Evolutionary conservation across 495 filamentous ascomycete species (phyloP).

Genomic region (Neurospora sp.): DNA sequence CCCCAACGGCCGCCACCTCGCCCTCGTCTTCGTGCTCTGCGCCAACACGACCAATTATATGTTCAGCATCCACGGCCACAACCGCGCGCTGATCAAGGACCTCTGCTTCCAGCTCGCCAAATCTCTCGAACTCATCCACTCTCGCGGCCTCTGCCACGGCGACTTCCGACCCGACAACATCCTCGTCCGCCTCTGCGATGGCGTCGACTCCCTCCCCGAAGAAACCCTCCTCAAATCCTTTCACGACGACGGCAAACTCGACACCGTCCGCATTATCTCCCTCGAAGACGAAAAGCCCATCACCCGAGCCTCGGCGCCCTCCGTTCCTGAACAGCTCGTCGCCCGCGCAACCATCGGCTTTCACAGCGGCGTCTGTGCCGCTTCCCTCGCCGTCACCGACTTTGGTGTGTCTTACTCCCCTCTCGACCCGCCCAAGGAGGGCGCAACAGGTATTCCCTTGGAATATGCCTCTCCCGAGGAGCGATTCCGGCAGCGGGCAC

Average conservation of each 20-base stretch:
- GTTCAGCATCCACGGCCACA: not conserved
- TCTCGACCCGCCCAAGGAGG: not conserved
- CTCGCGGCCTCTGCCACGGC: conserved; percentile 17
- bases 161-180: conserved; percentile 19
- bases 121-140: conserved; percentile 13
- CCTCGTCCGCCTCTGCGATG: conserved; percentile 11
- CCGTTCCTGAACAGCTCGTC: conserved; percentile 17
- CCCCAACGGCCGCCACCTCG: conserved; percentile 30
- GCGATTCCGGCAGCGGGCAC: not conserved
- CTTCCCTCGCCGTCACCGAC: conserved; percentile 15
- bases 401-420: conserved; percentile 17
- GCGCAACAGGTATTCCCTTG: conserved; percentile 7
- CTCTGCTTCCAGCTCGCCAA: conserved; percentile 16
- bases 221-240: conserved; percentile 6
- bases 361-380: conserved; percentile 1
- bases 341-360: not conserved
- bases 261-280: not conserved
- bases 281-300: not conserved
- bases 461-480: conserved; percentile 16
- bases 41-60: not conserved
- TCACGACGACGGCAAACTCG: not conserved
- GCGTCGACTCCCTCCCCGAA: conserved; percentile 11
- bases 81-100: conserved; percentile 9
- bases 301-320: not conserved
- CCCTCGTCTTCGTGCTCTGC: conserved; percentile 14